Percentiles rank a stretch among this genome's conserved stretches.
Evolutionary conservation across 1,284 basidiomycete genomes (phyloP).

Genomic region (Apiotrichum montevideense): DNA sequence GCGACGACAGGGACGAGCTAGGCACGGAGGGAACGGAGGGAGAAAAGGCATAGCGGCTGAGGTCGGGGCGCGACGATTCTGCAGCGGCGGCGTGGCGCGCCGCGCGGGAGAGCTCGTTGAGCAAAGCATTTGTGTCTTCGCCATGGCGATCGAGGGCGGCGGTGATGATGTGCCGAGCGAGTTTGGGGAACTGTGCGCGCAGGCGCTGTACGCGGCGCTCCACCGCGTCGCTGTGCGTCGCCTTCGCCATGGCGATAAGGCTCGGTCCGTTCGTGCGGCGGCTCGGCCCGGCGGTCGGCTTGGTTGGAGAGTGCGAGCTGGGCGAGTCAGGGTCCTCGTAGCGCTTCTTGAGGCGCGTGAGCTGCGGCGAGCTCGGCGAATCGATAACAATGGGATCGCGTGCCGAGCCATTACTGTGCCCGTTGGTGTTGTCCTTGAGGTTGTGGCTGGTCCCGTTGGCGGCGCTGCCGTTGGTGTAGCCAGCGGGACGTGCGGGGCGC

Average conservation of each 20-base stretch:
- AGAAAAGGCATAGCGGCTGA: slow-evolving; percentile 4
- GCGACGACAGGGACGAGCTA: not conserved
- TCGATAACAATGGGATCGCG: not conserved
- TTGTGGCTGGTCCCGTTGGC: not conserved
- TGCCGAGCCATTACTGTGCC: not conserved
- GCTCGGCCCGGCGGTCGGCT: not conserved
- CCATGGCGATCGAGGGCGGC: slow-evolving; percentile 13
- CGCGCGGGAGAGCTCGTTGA: slow-evolving; percentile 18
- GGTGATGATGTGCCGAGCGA: slow-evolving; percentile 12
- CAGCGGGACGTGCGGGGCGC: not conserved
- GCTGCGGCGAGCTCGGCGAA: slow-evolving; percentile 20
- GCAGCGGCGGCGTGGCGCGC: not conserved
- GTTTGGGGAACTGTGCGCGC: slow-evolving; percentile 17
- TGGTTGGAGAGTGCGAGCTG: not conserved
- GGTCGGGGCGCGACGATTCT: not conserved
- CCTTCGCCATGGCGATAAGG: slow-evolving; percentile 8
- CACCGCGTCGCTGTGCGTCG: slow-evolving; percentile 12
- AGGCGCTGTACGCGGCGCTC: slow-evolving; percentile 15
- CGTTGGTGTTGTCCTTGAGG: not conserved
- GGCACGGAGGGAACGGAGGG: not conserved
- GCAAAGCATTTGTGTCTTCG: slow-evolving; percentile 14
- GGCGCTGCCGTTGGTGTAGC: not conserved
- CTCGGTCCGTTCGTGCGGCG: slow-evolving; percentile 1
- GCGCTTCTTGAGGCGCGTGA: slow-evolving; percentile 21
- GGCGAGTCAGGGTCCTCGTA: slow-evolving; percentile 15